phyloP scores from a whole-genome alignment of 495 filamentous ascomycete genomes.

The Annulohypoxylon stygium region DNA sequence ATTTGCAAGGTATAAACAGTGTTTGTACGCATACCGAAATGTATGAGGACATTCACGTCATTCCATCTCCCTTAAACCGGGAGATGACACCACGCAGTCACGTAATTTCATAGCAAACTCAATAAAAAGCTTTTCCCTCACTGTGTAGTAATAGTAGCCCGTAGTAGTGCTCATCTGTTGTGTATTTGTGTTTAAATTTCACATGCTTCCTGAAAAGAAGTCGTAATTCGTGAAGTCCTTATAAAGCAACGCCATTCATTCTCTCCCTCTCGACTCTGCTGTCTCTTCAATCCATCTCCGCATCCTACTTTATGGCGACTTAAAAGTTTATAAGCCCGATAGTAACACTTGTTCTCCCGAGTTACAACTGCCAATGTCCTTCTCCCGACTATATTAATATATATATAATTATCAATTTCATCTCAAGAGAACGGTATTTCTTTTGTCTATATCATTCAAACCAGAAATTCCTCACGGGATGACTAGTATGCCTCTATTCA shows the following conservation, averaged over 20 bases:
- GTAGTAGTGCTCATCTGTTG: not conserved
- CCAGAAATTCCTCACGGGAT: no score
- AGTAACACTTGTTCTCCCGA: no score
- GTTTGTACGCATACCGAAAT: conserved; percentile 33
- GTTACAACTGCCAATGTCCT: no score
- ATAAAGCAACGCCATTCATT: not conserved
- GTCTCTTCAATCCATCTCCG: no score
- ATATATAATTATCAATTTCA: no score
- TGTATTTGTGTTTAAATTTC: not conserved
- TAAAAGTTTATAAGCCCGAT: no score
- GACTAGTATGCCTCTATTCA: no score
- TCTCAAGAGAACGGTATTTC: no score
- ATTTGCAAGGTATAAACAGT: conserved; percentile 24
- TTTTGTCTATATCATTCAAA: no score
- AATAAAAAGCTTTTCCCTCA: conserved; percentile 15
- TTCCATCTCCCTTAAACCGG: conserved; percentile 5
- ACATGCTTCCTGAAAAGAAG: not conserved
- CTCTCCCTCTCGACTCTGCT: no score
- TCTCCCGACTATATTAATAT: no score
- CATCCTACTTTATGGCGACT: no score
- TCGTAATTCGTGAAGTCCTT: not conserved
- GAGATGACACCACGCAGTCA: conserved; percentile 9
- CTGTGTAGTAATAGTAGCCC: not conserved
- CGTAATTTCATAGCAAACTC: conserved; percentile 30
- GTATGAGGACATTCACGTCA: conserved; percentile 20